Conservation (phyloP, 345 rosid genomes). For the Raphanus raphanistrum region DNA sequence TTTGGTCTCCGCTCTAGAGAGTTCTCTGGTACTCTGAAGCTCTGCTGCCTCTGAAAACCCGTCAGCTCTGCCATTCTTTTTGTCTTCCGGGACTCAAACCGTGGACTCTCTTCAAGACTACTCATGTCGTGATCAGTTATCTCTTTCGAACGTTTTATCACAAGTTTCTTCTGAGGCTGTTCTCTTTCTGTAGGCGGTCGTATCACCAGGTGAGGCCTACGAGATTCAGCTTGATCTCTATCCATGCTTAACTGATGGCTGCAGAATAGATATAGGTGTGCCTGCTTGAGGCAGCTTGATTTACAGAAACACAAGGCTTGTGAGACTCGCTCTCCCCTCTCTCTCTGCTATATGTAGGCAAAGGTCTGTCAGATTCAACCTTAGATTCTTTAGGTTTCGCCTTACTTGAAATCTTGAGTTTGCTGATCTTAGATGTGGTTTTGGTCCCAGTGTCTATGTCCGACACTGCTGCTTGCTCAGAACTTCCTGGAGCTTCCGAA, state of each 20-base stretch:
- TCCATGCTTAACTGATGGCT: conserved; percentile 56
- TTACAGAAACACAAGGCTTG: conserved; percentile 65
- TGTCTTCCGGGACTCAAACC: conserved; percentile 65
- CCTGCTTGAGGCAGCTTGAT: conserved; percentile 55
- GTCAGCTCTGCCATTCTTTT: conserved; percentile 81
- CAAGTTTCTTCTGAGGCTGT: conserved; percentile 69
- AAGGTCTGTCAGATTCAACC: conserved; percentile 54
- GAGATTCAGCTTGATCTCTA: conserved; percentile 60
- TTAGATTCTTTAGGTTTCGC: conserved; percentile 55
- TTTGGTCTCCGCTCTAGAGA: conserved; percentile 55
- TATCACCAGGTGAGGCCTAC: conserved; percentile 75
- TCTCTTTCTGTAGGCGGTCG: conserved; percentile 81
- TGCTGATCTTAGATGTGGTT: conserved; percentile 57
- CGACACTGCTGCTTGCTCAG: conserved; percentile 50
- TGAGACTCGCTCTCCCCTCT: conserved; percentile 59
- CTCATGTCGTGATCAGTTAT: conserved; percentile 62
- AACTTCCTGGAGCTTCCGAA: conserved; percentile 50
- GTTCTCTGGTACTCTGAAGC: conserved; percentile 42
- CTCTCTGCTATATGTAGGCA: conserved; percentile 54
- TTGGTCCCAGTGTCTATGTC: conserved; percentile 56
- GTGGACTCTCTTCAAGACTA: conserved; percentile 71
- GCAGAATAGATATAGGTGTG: conserved; percentile 57
- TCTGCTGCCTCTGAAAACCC: conserved; percentile 60
- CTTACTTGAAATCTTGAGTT: conserved; percentile 72
- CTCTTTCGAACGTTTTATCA: conserved; percentile 76